Conservation (phyloP, 2,329 filamentous ascomycete genomes). For the Colletotrichum horii region DNA sequence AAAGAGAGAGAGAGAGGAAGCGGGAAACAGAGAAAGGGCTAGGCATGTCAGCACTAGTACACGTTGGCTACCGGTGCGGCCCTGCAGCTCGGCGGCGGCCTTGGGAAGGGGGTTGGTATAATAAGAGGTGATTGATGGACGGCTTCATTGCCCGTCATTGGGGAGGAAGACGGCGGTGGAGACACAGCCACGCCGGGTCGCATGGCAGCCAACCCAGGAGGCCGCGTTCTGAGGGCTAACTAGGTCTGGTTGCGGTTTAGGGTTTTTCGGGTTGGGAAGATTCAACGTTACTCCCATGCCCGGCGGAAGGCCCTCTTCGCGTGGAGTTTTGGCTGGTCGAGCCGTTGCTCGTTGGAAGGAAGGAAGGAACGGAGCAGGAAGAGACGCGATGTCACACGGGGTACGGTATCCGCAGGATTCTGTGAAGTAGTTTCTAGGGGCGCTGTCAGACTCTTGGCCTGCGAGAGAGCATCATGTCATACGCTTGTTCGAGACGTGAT, state of each 20-base stretch:
- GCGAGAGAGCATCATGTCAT: background rate
- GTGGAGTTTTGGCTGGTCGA: background rate
- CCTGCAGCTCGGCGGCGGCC: background rate
- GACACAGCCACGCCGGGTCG: background rate
- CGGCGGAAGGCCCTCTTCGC: background rate
- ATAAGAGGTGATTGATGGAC: background rate
- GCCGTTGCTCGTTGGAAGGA: background rate
- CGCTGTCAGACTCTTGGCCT: background rate
- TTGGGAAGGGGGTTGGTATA: background rate
- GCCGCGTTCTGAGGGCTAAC: background rate
- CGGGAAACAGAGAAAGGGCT: background rate
- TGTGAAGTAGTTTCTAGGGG: background rate
- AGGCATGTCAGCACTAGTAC: conserved; percentile 19
- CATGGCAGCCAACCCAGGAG: background rate
- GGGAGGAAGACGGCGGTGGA: background rate
- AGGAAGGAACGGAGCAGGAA: background rate
- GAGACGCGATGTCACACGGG: background rate
- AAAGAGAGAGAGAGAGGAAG: background rate
- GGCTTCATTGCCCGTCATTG: background rate
- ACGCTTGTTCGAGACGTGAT: background rate
- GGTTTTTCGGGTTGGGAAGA: background rate
- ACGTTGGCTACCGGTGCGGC: background rate
- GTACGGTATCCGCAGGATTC: background rate
- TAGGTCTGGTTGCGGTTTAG: background rate
- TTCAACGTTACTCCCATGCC: background rate